Evolutionary conservation across 2,329 filamentous ascomycete genomes (phyloP), one percentile per base, ranked within the genome.

Genomic region (Xylariomycetidae sp.): DNA sequence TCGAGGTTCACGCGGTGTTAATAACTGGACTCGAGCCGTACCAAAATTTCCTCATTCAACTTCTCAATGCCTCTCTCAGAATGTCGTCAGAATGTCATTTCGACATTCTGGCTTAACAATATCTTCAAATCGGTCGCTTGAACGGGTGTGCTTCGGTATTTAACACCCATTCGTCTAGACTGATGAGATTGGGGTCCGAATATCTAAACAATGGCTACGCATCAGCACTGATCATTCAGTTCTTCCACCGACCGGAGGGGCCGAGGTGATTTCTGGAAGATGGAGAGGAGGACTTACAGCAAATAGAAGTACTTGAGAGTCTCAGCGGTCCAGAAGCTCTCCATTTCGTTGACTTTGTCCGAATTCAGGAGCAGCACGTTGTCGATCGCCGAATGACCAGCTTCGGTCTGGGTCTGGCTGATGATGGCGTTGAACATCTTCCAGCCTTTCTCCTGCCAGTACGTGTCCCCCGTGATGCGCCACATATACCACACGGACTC

Each of bases 231-330:
- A n/a, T n/a, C n/a, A n/a, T n/a, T n/a, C n/a, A n/a, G n/a, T n/a
- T n/a, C n/a, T n/a, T n/a, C n/a, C n/a, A n/a, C n/a, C n/a, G n/a
- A n/a, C n/a, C n/a, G n/a, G n/a, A n/a, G n/a, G n/a, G n/a, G n/a
- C n/a, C n/a, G n/a, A n/a, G n/a, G n/a, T n/a, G n/a, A n/a, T n/a
- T n/a, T n/a, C n/a, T n/a, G n/a, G n/a, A n/a, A n/a, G 20, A 23
- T 5, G 13, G 5, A 17, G 12, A 15, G 6, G 27, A 25, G 14
- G 15, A 78, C 78, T 56, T 85, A 95, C 31, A 94, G 69, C 36
- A 95, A 59, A 57, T 88, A 95, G 46, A 92, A 94, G 55, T 94
- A 94, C 67, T 94, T 96, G 48, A 95, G 66, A 25, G 88, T 95
- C 69, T 95, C 88, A 4, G 85, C 85, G 40, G 88, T 69, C 86